phyloP scores from a whole-genome alignment of 192 early-diverging fungal species.

The Dispira parvispora region DNA sequence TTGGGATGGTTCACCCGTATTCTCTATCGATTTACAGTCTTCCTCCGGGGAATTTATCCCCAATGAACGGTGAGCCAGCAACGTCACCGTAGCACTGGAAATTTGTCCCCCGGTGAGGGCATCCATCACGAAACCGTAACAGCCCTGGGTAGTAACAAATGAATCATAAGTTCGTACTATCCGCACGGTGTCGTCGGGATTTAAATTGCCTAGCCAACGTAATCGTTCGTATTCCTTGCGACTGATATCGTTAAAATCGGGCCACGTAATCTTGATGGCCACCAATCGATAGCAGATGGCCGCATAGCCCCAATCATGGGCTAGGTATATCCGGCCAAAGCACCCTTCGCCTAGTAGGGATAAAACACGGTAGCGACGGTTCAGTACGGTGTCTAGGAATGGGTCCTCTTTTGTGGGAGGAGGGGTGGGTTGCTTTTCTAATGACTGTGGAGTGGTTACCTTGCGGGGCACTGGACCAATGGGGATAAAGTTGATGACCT shows the following conservation, averaged over 20 bases:
- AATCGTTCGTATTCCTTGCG: background rate
- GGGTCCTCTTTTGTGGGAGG: too few species aligned
- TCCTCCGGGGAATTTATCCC: too few species aligned
- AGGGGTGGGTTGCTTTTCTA: too few species aligned
- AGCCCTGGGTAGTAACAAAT: background rate
- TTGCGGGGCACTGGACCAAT: background rate
- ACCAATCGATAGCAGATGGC: background rate
- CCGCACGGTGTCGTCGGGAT: background rate
- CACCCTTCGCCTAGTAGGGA: constrained; percentile 16
- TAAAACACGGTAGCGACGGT: background rate
- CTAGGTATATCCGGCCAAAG: constrained; percentile 24
- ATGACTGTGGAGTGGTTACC: too few species aligned
- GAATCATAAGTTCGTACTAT: background rate
- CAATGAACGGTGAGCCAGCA: too few species aligned
- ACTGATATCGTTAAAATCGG: background rate
- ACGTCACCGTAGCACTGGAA: too few species aligned
- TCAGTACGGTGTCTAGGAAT: background rate
- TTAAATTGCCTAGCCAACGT: background rate
- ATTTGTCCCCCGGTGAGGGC: background rate
- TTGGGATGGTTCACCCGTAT: background rate
- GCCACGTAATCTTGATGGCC: background rate
- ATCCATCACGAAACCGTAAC: constrained; percentile 9
- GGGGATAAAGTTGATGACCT: background rate
- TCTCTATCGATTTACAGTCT: background rate
- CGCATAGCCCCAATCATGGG: background rate